phyloP scores from a whole-genome alignment of 805 yeast species.

The Sugiyamaella smithiae region DNA sequence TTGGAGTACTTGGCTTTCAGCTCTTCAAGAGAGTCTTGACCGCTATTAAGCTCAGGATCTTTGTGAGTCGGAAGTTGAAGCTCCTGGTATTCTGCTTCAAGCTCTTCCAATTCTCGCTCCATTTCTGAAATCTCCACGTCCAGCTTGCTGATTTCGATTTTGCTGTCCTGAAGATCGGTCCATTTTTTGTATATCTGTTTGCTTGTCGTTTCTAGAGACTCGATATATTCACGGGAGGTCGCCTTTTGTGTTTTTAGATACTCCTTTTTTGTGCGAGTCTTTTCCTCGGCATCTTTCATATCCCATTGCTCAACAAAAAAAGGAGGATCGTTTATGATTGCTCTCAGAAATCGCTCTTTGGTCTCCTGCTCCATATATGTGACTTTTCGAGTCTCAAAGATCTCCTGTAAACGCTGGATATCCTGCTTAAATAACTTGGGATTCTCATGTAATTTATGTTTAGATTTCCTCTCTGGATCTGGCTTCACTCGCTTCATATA shows the following conservation, averaged over 20 bases:
- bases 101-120: constrained; percentile 21
- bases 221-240: constrained; percentile 23
- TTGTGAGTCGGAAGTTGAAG: constrained; percentile 26
- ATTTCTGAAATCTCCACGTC: constrained; percentile 32
- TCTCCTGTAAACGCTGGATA: constrained; percentile 19
- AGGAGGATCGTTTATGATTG: constrained; percentile 40
- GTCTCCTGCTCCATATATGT: constrained; percentile 71
- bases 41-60: constrained; percentile 30
- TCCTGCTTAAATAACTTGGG: constrained; percentile 21
- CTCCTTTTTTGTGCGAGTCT: constrained; percentile 30
- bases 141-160: constrained; percentile 32
- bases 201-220: constrained; percentile 23
- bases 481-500: constrained; percentile 12
- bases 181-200: constrained; percentile 24
- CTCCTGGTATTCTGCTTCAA: constrained; percentile 23
- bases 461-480: constrained; percentile 12
- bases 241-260: constrained; percentile 32
- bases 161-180: constrained; percentile 30
- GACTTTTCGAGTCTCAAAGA: constrained; percentile 56
- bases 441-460: constrained; percentile 18
- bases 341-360: constrained; percentile 60
- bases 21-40: constrained; percentile 31
- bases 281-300: constrained; percentile 32
- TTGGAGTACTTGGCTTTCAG: constrained; percentile 30
- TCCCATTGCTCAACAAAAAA: constrained; percentile 36